Percentiles rank a stretch among this genome's conserved stretches.
These are phyloP conservation scores for Pseudocercospora crystallina DNA, from an alignment of 2,329 filamentous ascomycete genomes.

Conservation along the genomic window DNA sequence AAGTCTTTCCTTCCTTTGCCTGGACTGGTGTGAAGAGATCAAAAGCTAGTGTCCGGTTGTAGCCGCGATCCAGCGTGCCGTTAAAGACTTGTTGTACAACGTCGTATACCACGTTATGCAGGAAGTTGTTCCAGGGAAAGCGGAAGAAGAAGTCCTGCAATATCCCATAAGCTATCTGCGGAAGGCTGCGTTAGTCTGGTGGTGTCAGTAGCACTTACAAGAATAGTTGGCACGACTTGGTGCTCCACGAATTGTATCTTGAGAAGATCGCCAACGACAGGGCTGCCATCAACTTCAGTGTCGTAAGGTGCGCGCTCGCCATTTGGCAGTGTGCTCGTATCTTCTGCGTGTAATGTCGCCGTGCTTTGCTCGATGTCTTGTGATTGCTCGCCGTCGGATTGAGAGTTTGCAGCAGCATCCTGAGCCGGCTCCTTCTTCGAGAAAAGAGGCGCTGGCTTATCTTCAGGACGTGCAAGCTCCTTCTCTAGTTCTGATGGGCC, in stretches of 20 bases:
- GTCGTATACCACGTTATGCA: constrained; percentile 98
- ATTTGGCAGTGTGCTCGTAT: constrained; percentile 18
- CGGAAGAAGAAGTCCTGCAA: constrained; percentile 90
- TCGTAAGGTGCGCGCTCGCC: constrained; percentile 49
- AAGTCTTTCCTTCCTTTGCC: constrained; percentile 20
- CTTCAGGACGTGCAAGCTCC: constrained; percentile 55
- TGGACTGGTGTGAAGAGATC: constrained; percentile 66
- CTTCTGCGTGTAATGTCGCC: constrained; percentile 33
- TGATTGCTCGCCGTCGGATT: constrained; percentile 15
- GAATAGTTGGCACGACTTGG: constrained; percentile 88
- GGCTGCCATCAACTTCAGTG: constrained; percentile 60
- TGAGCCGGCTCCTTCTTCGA: constrained; percentile 47
- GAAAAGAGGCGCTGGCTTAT: constrained; percentile 64
- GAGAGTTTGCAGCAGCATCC: constrained; percentile 2
- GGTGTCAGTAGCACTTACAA: constrained; percentile 60
- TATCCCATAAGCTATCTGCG: constrained; percentile 7
- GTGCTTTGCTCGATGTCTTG: constrained; percentile 32
- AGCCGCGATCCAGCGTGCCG: constrained; percentile 93
- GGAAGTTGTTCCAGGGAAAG: constrained; percentile 99
- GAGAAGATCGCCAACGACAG: constrained; percentile 89
- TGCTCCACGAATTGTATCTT: constrained; percentile 97
- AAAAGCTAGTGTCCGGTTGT: constrained; percentile 83
- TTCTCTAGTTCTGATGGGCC: constrained; percentile 33
- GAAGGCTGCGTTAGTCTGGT: background rate
- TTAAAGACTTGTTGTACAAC: constrained; percentile 99